phyloP scores from a whole-genome alignment of 2,329 filamentous ascomycete species.

The Fusarium verrucosum region DNA sequence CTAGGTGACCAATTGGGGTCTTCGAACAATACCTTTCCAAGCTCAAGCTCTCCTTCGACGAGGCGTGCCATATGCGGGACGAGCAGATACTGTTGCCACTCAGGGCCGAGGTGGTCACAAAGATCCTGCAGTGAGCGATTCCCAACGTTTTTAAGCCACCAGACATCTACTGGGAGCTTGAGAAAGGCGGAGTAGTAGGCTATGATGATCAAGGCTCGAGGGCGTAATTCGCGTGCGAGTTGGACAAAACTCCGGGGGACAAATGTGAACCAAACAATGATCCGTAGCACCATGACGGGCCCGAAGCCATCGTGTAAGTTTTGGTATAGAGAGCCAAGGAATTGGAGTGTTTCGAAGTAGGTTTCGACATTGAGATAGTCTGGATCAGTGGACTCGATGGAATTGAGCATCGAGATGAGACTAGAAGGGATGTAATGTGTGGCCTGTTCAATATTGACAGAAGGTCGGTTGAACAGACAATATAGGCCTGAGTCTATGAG shows the following conservation, averaged over 20 bases:
- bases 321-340: conserved; percentile 61
- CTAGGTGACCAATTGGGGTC: conserved; percentile 54
- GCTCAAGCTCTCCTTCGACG: conserved; percentile 47
- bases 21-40: conserved; percentile 56
- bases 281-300: conserved; percentile 57
- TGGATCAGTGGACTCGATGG: conserved; percentile 54
- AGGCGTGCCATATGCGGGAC: conserved; percentile 53
- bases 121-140: conserved; percentile 59
- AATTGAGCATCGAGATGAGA: conserved; percentile 60
- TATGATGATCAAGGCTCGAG: conserved; percentile 61
- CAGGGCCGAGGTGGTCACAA: conserved; percentile 49
- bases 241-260: conserved; percentile 57
- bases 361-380: conserved; percentile 52
- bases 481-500: conserved; percentile 55
- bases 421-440: conserved; percentile 56
- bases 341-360: conserved; percentile 60
- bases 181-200: conserved; percentile 63
- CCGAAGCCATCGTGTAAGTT: conserved; percentile 58
- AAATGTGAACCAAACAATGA: conserved; percentile 64
- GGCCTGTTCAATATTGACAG: conserved; percentile 56
- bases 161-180: conserved; percentile 55
- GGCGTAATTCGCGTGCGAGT: conserved; percentile 53
- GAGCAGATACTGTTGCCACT: conserved; percentile 54
- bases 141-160: conserved; percentile 62
- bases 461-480: conserved; percentile 59